Conservation (phyloP, 139 green algal species). For the Micromonas commoda region DNA sequence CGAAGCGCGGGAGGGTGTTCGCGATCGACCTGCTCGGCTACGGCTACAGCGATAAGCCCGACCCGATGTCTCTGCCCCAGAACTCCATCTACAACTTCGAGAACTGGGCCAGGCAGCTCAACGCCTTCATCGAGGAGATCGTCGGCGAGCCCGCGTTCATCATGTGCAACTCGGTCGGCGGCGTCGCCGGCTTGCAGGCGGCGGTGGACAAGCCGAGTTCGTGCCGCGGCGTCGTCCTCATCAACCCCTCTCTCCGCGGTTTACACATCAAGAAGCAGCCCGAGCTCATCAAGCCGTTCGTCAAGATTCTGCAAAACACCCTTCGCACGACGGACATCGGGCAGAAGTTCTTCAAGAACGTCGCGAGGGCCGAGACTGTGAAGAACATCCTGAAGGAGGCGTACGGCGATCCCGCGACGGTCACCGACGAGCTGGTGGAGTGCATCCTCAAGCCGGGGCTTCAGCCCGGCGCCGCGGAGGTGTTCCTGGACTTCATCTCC, state of each 20-base stretch:
- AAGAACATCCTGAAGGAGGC: conserved; percentile 77
- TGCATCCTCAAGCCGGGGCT: conserved; percentile 82
- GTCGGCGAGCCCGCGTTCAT: conserved; percentile 58
- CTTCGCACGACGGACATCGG: conserved; percentile 66
- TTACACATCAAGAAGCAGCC: conserved; percentile 62
- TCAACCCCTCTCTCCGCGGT: conserved; percentile 74
- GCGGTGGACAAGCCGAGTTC: conserved; percentile 48
- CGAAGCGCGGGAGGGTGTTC: conserved; percentile 47
- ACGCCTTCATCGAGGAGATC: conserved; percentile 61
- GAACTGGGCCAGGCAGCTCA: conserved; percentile 61
- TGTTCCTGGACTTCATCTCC: conserved; percentile 98
- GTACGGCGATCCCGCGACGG: conserved; percentile 68
- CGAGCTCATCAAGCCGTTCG: conserved; percentile 39
- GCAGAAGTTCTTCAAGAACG: conserved; percentile 59
- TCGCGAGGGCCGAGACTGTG: conserved; percentile 67
- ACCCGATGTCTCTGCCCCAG: conserved; percentile 41
- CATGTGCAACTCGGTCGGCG: conserved; percentile 81
- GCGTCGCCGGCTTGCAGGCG: conserved; percentile 53
- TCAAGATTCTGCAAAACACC: conserved; percentile 40
- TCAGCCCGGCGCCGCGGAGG: conserved; percentile 66
- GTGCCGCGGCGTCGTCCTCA: conserved; percentile 66
- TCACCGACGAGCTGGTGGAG: conserved; percentile 89
- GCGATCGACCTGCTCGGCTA: conserved; percentile 91
- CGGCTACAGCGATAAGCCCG: conserved; percentile 68
- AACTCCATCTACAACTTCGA: conserved; percentile 73